phyloP scores from a whole-genome alignment of 73 alveolate genomes.

The Uronychia setigera region DNA sequence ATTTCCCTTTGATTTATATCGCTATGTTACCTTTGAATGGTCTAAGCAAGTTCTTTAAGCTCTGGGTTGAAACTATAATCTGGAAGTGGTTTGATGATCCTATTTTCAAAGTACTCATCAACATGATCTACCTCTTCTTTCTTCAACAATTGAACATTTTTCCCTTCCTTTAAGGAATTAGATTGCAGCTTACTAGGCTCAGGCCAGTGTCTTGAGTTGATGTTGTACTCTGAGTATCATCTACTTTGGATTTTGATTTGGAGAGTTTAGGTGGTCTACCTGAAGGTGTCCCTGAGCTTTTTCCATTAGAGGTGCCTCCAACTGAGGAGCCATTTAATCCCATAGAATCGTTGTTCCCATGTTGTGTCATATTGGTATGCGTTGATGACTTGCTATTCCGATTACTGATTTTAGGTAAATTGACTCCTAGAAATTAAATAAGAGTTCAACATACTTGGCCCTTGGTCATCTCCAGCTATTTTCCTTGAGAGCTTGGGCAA shows the following conservation, averaged over 20 bases:
- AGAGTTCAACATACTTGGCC: conserved; percentile 49
- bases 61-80: conserved; percentile 92
- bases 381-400: conserved; percentile 7
- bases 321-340: conserved; percentile 1
- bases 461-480: conserved; percentile 70
- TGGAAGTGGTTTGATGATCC: conserved; percentile 97
- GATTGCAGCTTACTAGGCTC: neutral
- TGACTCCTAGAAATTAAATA: conserved; percentile 7
- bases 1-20: conserved; percentile 81
- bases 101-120: conserved; percentile 94
- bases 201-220: conserved; percentile 45
- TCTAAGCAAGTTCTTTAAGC: conserved; percentile 87
- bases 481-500: conserved; percentile 90
- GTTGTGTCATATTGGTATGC: conserved; percentile 33
- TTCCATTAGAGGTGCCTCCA: no score
- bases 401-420: conserved; percentile 17
- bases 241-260: conserved; percentile 54
- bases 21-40: conserved; percentile 48
- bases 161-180: conserved; percentile 42
- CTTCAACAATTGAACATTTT: conserved; percentile 45
- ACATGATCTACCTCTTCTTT: conserved; percentile 84
- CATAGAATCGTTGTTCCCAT: conserved; percentile 13
- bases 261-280: conserved; percentile 43
- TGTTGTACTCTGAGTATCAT: conserved; percentile 66
- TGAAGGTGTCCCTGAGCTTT: conserved; percentile 21